Base-by-base conservation (phyloP, 768 basidiomycete species). In the Grammothele lineata region DNA sequence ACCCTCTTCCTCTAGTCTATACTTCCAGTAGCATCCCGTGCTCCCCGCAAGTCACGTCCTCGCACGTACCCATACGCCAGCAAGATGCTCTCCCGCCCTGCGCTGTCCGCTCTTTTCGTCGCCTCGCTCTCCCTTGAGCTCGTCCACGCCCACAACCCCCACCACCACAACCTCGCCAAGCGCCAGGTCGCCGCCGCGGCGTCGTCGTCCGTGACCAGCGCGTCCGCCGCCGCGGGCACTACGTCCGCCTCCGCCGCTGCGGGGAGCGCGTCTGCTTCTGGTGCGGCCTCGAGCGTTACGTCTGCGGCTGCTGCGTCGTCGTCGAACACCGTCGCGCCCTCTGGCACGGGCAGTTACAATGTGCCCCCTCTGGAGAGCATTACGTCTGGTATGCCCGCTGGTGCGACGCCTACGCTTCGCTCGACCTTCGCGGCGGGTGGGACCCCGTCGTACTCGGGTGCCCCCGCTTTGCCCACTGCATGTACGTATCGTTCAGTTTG, bases 301-400 rank as follows among this genome's bases (percentile, higher is more conserved):
- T 32, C 55, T 3, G 30, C 48, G 8, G 30, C 56, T 33, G 23
- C 51, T 45, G 33, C 54, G 39, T 44, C 60, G 17, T 23, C 57
- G 3, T 40, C 50, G 26, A 37, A 49, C n/a, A 18, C 27, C 27
- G 53, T 4, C 40, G n/a, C 56, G 17, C 23, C 45, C 34, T 59
- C 21, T 4, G 47, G 66, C 35, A 56, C 65, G 1, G 64, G 67
- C 24, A 72, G 67, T 17, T 74, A 78, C 2, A 59, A 64, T 4
- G 71, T 83, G 24, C 86, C 83, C 14, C 75, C 84, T 5, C 65
- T 88, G 37, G 73, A 67, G 19, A 67, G 66, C 42, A 78, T 89
- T 40, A 79, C 74, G 1, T 76, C 74, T 27, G 85, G 83, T 44
- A 85, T 85, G 81, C 66, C 83, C 4, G 66, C 76, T 5, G 70